Evolutionary conservation across 2,329 filamentous ascomycete species (phyloP).

Genomic region (Alternaria panax): DNA sequence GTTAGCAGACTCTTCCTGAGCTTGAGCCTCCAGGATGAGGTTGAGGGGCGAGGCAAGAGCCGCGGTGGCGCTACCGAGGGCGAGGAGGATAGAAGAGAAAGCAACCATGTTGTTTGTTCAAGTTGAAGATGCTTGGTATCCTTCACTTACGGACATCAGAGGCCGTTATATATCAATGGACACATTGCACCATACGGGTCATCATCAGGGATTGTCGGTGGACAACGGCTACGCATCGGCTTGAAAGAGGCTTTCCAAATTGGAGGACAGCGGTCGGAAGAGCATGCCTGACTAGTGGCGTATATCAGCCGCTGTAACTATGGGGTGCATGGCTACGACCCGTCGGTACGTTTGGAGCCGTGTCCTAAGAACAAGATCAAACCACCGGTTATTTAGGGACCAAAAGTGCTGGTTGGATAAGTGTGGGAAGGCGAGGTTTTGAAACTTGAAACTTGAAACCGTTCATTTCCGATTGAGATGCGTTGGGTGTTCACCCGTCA

Average conservation of each 20-base stretch:
- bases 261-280: constrained; percentile 7
- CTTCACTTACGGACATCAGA: neutral
- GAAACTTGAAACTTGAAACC: constrained; percentile 16
- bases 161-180: constrained; percentile 29
- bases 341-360: constrained; percentile 9
- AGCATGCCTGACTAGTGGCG: constrained; percentile 22
- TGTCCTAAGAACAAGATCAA: constrained; percentile 13
- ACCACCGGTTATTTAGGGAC: constrained; percentile 38
- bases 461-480: constrained; percentile 4
- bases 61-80: constrained; percentile 35
- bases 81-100: constrained; percentile 39
- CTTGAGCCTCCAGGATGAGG: constrained; percentile 27
- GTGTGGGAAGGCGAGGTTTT: neutral
- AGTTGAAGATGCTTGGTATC: constrained; percentile 20
- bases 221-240: constrained; percentile 12
- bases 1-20: constrained; percentile 17
- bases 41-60: constrained; percentile 39
- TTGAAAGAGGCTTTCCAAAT: constrained; percentile 21
- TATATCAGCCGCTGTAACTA: constrained; percentile 35
- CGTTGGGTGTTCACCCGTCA: neutral
- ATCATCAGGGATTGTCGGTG: neutral
- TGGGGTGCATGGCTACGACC: constrained; percentile 31
- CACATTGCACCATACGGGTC: constrained; percentile 4
- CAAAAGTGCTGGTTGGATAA: constrained; percentile 5
- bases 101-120: constrained; percentile 34